Base-by-base conservation (phyloP, 352 stramenopile species). In the Thraustochytrium striatum region DNA sequence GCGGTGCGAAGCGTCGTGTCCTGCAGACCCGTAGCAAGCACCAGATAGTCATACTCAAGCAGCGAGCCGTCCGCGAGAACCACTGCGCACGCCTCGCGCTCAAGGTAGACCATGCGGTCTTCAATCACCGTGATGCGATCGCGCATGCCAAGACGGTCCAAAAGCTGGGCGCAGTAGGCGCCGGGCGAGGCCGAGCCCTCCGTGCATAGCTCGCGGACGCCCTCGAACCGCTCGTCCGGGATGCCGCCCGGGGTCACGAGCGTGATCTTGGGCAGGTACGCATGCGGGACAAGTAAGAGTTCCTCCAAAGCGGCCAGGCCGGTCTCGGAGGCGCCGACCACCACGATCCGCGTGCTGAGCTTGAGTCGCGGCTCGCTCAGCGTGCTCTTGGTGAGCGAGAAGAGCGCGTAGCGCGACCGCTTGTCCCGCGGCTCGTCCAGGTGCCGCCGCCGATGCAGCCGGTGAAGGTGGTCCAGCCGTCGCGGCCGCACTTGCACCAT, bases 351-450 rank as follows among this genome's bases (percentile, higher is more conserved):
- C 53, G 92, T 86, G 81, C 93, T 93, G 16, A 92, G 79, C 2
- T 86, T 84, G 41, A 92, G n/a, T 57, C 94, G 94, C 0, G 89
- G 89, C 85, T 96, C 90, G 19, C 87, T 92, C 0, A 96, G 81
- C 44, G 94, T 82, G 47, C 89, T 87, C 78, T 92, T 92, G 0
- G 91, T 89, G 55, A 94, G 41, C 36, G 91, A 86, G 78, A 95
- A 95, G n/a, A 97, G 85, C 21, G 90, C 43, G 30, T 61, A 75
- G 0, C 65, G 44, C 35, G 65, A 55, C 41, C 61, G 21, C 65
- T 75, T 30, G 30, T 75, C 65, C 3, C 32, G 65, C 1, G 65
- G 21, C 39, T 75, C 65, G 41, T 75, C 32, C 16, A 75, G n/a
- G 50, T 75, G 65, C 8, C 65, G 44, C 39, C 43, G 35, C 35